Evolutionary conservation across 2,329 filamentous ascomycete species (phyloP).

Genomic region (Geosmithia morbida): DNA sequence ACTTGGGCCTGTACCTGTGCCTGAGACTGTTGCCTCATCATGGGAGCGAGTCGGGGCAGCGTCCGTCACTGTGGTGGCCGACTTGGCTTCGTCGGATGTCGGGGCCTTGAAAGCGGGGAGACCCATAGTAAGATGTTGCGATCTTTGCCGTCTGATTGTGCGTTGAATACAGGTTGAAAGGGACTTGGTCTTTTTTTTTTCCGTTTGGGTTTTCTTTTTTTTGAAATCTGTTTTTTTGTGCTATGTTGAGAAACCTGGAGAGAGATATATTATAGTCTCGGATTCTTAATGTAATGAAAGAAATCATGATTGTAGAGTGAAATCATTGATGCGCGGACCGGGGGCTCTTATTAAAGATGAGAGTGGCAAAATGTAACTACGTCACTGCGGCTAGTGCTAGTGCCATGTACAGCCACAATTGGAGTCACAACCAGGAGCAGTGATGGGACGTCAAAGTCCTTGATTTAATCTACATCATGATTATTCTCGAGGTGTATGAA

Average conservation of each 20-base stretch:
- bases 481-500: background rate
- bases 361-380: background rate
- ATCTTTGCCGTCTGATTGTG: background rate
- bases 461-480: background rate
- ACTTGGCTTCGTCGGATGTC: conserved; percentile 3
- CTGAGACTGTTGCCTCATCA: conserved; percentile 5
- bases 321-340: conserved; percentile 1
- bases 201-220: too few relatives aligned
- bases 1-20: conserved; percentile 19
- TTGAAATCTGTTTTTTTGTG: background rate
- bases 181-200: too few relatives aligned
- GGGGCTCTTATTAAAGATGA: background rate
- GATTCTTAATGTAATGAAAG: too few relatives aligned
- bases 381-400: background rate
- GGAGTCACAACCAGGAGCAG: background rate
- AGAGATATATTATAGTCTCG: too few relatives aligned
- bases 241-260: too few relatives aligned
- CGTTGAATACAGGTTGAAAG: too few relatives aligned
- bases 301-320: too few relatives aligned
- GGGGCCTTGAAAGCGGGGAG: conserved; percentile 8
- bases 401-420: background rate
- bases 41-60: conserved; percentile 4
- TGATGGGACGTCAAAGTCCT: background rate
- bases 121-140: conserved; percentile 9
- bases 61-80: conserved; percentile 2